Base-by-base conservation (phyloP, 202 grass and related monocot species). In the Panicum hallii region DNA sequence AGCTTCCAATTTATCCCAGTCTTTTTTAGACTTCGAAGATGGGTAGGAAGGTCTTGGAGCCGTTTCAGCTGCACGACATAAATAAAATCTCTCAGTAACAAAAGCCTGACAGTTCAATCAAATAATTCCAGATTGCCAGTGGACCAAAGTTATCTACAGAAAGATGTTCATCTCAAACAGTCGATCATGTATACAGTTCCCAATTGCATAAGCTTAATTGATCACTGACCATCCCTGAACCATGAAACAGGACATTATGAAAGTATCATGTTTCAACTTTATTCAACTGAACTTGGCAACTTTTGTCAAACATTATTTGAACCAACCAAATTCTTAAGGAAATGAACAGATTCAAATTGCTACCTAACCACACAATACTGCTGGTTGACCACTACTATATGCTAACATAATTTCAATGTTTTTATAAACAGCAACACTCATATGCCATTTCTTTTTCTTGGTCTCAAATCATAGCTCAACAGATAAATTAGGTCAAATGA, bases 1-100 rank as follows among this genome's bases (percentile, higher is more conserved):
- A 62, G 95, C 95, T 78, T 97, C 95, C n/a, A 97, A 53, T 54
- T 97, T 97, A 77, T 97, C 97, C 97, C 97, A 97, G 78, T 97
- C 93, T 65, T 88, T 92, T 88, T 97, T 99, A 22, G 93, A 49
- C 88, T 91, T 99, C 32, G 93, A 94, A 55, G 88, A 97, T 8
- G 97, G 97, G 82, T 97, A 99, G 1, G 90, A 90, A 67, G 90
- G 93, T 67, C 93, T 97, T 20, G 86, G 79, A 36, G 88, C 81
- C 23, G 72, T 70, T 74, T 79, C 75, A 90, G 82, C 97, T 99
- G 90, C 75, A 87, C 55, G 65, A 67, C 34, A 67, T 22, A 49
- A 19, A 74, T 11, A 44, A 62, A 36, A 72, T 36, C 43, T 12
- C 38, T 82, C 19, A 38, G 12, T 50, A 73, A 73, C 42, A 46